Percentiles rank a stretch among this genome's conserved stretches.
phyloP scores from a whole-genome alignment of 75 land plant genomes.

The Cryptomeria japonica region DNA sequence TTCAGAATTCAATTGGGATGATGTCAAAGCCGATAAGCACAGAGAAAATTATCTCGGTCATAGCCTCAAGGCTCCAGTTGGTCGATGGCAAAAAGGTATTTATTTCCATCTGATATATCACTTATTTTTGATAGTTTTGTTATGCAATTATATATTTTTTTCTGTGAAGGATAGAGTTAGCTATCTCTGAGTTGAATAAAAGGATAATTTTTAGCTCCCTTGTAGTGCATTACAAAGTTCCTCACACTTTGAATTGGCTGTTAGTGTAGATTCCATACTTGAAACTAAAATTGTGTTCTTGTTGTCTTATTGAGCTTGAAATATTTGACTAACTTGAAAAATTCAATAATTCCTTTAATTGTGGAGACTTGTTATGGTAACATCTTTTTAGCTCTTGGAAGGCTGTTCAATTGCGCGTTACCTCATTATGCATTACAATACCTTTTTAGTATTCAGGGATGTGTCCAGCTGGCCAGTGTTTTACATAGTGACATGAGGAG shows the following conservation, averaged over 20 bases:
- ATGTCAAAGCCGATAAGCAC: constrained; percentile 96
- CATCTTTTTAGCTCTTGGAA: neutral
- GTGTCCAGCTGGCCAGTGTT: neutral
- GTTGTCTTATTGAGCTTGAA: neutral
- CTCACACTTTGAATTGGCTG: neutral
- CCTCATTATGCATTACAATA: neutral
- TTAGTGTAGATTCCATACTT: neutral
- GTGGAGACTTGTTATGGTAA: neutral
- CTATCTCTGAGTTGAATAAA: neutral
- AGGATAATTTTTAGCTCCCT: neutral
- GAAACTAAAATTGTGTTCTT: neutral
- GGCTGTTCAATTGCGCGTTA: neutral
- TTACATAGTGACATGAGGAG: neutral
- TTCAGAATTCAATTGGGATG: constrained; percentile 99
- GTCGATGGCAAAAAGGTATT: constrained; percentile 99
- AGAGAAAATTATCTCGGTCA: constrained; percentile 98
- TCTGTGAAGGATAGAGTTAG: neutral
- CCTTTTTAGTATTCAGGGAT: neutral
- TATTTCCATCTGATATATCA: neutral
- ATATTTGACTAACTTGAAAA: neutral
- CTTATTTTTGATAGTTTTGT: constrained; percentile 3
- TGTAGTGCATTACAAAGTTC: neutral
- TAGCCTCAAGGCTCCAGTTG: constrained; percentile 96
- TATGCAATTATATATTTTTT: neutral
- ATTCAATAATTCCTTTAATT: neutral